These are phyloP conservation scores for Tetraselmis chui DNA, from an alignment of 139 green algal species.

Conservation along the genomic window DNA sequence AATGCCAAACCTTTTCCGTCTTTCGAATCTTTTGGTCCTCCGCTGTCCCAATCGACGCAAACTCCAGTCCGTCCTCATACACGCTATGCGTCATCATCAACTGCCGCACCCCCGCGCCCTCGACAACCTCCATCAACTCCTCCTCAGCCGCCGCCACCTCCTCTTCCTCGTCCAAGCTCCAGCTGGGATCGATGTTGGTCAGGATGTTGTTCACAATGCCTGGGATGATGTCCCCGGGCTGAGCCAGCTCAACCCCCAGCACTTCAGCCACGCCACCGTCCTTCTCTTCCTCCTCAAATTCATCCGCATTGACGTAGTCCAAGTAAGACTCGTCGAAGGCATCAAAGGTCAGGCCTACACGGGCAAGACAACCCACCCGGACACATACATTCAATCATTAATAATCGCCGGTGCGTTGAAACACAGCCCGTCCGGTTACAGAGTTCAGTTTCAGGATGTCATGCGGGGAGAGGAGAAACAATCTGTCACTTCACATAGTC, in stretches of 20 bases:
- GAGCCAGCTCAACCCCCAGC: neutral
- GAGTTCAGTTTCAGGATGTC: too few species aligned
- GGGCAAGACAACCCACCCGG: too few species aligned
- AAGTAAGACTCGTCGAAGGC: neutral
- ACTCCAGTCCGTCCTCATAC: neutral
- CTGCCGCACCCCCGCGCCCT: slow-evolving; percentile 13
- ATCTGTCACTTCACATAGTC: too few species aligned
- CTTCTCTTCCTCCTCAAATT: neutral
- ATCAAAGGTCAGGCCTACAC: neutral
- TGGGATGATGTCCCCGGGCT: neutral
- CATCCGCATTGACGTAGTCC: neutral
- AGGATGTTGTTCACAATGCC: neutral
- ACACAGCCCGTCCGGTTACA: too few species aligned
- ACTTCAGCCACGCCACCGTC: neutral
- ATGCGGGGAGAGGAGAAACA: too few species aligned
- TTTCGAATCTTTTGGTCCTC: neutral
- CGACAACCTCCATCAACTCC: too few species aligned
- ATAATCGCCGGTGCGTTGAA: too few species aligned
- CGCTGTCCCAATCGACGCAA: neutral
- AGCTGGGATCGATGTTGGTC: neutral
- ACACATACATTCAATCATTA: too few species aligned
- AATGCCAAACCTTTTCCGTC: neutral
- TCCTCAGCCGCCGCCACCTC: too few species aligned
- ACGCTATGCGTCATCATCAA: slow-evolving; percentile 12
- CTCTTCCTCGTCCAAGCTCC: slow-evolving; percentile 17